These are phyloP conservation scores for Ochetophila trinervis DNA, from an alignment of 306 rosid genomes.

Conservation along the genomic window DNA sequence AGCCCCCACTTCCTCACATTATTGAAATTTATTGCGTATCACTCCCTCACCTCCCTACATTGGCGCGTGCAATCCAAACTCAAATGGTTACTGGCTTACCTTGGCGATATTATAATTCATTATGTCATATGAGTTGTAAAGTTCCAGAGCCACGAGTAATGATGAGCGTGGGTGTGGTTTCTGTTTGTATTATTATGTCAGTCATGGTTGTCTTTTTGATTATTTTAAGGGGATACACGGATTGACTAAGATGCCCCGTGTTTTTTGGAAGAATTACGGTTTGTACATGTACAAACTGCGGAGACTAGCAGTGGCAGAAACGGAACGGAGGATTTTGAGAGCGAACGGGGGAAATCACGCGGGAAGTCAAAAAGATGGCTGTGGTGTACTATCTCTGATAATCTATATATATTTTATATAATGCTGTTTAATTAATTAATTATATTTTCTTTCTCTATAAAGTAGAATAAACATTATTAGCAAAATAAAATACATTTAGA, in stretches of 20 bases:
- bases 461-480: too few species aligned
- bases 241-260: conserved; percentile 17
- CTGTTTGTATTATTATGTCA: conserved; percentile 44
- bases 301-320: conserved; percentile 19
- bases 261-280: conserved; percentile 4
- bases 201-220: conserved; percentile 42
- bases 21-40: conserved; percentile 18
- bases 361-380: conserved; percentile 22
- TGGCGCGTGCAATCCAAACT: not conserved
- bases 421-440: too few species aligned
- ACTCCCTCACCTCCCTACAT: not conserved
- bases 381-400: not conserved
- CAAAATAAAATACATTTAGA: not conserved
- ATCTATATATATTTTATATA: not conserved
- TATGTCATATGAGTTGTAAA: too few species aligned
- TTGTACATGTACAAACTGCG: conserved; percentile 2
- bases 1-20: conserved; percentile 65
- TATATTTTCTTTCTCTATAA: too few species aligned
- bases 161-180: conserved; percentile 50
- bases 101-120: too few species aligned
- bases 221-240: conserved; percentile 29
- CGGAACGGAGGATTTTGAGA: conserved; percentile 35
- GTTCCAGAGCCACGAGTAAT: conserved; percentile 53
- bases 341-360: conserved; percentile 10
- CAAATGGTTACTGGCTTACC: not conserved